Conservation (phyloP, 2,329 filamentous ascomycete species). For the Clarireedia monteithiana region DNA sequence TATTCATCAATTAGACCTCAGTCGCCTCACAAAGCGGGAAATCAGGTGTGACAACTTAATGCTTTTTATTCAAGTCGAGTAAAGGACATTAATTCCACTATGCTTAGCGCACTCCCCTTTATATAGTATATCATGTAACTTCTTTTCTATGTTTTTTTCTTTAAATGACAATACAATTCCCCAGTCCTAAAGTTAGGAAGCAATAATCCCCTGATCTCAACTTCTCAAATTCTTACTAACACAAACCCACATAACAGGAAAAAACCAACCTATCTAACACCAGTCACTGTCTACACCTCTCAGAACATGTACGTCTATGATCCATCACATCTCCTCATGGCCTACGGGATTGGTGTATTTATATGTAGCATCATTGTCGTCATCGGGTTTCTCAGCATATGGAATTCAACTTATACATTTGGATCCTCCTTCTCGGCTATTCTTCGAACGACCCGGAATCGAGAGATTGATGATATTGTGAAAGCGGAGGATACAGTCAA, state of each 20-base stretch:
- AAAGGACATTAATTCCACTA: too few relatives aligned
- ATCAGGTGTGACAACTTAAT: too few relatives aligned
- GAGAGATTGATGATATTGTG: background rate
- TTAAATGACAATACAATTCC: background rate
- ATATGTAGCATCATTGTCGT: background rate
- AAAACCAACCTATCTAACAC: background rate
- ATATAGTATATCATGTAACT: too few relatives aligned
- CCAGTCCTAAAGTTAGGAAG: background rate
- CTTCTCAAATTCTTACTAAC: background rate
- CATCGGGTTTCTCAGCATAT: background rate
- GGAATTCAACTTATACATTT: background rate
- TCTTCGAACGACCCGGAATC: slow-evolving; percentile 1
- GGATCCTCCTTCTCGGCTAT: background rate
- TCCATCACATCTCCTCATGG: background rate
- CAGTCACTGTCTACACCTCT: background rate
- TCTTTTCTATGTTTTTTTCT: too few relatives aligned
- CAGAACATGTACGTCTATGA: background rate
- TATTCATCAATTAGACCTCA: too few relatives aligned
- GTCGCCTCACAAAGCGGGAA: too few relatives aligned
- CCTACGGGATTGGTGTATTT: background rate
- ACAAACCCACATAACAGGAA: background rate
- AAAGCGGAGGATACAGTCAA: background rate
- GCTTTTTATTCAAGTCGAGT: too few relatives aligned
- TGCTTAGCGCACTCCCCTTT: too few relatives aligned
- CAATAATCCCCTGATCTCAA: background rate